Base-by-base conservation (phyloP, 768 basidiomycete genomes). In the Lactarius hengduanensis region DNA sequence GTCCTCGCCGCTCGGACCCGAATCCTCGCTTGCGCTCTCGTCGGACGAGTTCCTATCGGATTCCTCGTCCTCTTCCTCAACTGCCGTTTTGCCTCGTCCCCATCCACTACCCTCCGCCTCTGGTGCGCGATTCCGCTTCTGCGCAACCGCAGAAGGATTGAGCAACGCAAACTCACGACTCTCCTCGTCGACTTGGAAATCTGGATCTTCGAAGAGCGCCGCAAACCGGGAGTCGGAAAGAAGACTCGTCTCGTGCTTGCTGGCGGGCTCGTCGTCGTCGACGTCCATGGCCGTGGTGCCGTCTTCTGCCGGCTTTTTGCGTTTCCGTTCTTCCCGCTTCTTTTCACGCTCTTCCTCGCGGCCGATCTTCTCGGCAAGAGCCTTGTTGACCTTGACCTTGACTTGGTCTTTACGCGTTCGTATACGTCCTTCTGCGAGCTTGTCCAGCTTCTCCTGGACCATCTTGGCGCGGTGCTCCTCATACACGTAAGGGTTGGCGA, bases 401-500 rank as follows among this genome's bases (percentile, higher is more conserved):
- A 74, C 72, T 43, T 68, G 74, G 62, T 87, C 84, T 76, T 94
- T 94, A 77, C 84, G 85, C 47, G 92, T 79, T 16, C 97, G 87
- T 75, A 99, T 98, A 56, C 97, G 85, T 13, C 87, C 91, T 77
- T 98, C 96, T 0, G 93, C 89, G 80, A 97, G 84, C 76, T 94
- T 94, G 65, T 95, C 94, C 79, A 99, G 86, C 76, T 94, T 94
- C 73, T 93, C 89, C 59, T 85, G 84, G 61, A 98, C 84, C 74
- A 94, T 78, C 73, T 88, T 89, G 76, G 96, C 94, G 69, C 94
- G 90, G 76, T 98, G 89, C 73, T 99, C 97, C 47, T 88, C 88
- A 76, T 98, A 98, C 11, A 90, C 94, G 75, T 94, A 96, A 2
- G 97, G 97, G 79, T 98, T 98, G 64, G 94, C 90, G 71, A 98